Percentiles rank a stretch among this genome's conserved stretches.
These are phyloP conservation scores for Thraustotheca clavata DNA, from an alignment of 352 stramenopile genomes.

Conservation along the genomic window DNA sequence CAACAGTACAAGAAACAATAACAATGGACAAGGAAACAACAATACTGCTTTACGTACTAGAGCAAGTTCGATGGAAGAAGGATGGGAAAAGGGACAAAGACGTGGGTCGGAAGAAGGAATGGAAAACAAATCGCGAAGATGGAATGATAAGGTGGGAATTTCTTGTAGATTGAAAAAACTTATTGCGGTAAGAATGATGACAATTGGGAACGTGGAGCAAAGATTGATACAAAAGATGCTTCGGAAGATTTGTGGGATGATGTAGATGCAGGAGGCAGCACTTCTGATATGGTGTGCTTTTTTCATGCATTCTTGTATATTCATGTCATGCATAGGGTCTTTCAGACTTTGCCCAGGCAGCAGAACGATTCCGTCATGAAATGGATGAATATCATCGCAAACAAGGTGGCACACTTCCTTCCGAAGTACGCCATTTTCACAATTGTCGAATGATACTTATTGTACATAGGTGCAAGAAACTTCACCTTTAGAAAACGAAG, in stretches of 20 bases:
- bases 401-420: not conserved
- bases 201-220: constrained; percentile 50
- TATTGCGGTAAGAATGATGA: constrained; percentile 31
- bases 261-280: constrained; percentile 33
- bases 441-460: too few species aligned
- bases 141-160: constrained; percentile 15
- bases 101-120: constrained; percentile 16
- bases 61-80: constrained; percentile 42
- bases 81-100: constrained; percentile 38
- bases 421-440: constrained; percentile 8
- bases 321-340: constrained; percentile 43
- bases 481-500: constrained; percentile 10
- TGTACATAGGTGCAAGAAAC: too few species aligned
- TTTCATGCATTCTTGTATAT: not conserved
- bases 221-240: constrained; percentile 25
- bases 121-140: not conserved
- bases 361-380: constrained; percentile 75
- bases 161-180: not conserved
- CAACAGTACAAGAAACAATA: not conserved
- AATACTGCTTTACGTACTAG: constrained; percentile 15
- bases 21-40: constrained; percentile 20
- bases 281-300: constrained; percentile 52
- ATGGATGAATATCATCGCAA: constrained; percentile 41
- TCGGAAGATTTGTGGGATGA: constrained; percentile 74
- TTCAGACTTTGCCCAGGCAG: constrained; percentile 66